These are phyloP conservation scores for Syzygium syzygioides DNA, from an alignment of 441 rosid genomes.

Conservation along the genomic window DNA sequence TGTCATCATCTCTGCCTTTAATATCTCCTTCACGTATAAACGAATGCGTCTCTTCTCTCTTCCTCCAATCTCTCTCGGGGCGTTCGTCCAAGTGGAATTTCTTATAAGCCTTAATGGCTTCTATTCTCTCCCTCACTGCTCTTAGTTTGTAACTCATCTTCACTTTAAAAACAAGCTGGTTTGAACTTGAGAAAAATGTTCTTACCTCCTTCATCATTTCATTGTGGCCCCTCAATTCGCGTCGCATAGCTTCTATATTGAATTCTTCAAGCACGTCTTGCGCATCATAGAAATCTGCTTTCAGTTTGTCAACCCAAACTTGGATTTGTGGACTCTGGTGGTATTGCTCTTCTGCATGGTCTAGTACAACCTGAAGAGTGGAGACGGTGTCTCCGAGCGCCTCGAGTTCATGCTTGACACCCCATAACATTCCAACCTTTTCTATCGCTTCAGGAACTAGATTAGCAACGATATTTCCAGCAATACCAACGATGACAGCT, in stretches of 20 bases:
- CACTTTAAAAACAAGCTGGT: not conserved
- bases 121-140: not conserved
- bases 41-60: not conserved
- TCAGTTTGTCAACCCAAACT: rapidly evolving
- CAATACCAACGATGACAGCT: not conserved
- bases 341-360: not conserved
- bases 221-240: not conserved
- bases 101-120: rapidly evolving
- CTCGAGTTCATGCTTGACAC: not conserved
- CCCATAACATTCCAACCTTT: not conserved
- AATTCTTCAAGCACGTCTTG: not conserved
- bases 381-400: rapidly evolving
- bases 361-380: rapidly evolving
- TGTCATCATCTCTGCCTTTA: not conserved
- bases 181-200: not conserved
- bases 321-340: rapidly evolving
- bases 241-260: rapidly evolving
- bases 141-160: not conserved
- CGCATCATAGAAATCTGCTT: rapidly evolving
- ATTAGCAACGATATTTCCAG: too few relatives aligned
- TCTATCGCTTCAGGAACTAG: not conserved
- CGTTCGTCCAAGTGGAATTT: rapidly evolving
- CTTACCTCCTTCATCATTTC: not conserved
- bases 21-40: not conserved
- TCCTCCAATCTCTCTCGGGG: rapidly evolving